Evolutionary conservation across 164 flowering plant genomes (phyloP).

Genomic region (Dillenia suffruticosa): DNA sequence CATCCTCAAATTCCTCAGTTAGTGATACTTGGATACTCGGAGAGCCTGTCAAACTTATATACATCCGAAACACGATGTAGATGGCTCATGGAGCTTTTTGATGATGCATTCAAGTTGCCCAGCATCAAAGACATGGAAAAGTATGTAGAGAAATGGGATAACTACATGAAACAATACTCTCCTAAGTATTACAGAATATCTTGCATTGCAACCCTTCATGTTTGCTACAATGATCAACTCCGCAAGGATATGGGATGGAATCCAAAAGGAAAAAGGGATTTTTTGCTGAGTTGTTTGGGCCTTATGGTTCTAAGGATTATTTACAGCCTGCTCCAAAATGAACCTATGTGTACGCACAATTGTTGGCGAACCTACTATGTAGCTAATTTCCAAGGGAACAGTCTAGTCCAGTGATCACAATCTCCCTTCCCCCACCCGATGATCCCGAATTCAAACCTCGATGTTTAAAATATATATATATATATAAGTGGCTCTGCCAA

Average conservation of each 20-base stretch:
- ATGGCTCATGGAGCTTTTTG: conserved; percentile 54
- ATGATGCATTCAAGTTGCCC: conserved; percentile 40
- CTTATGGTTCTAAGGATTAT: too few species aligned
- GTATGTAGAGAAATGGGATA: conserved; percentile 39
- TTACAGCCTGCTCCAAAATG: too few species aligned
- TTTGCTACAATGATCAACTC: conserved; percentile 73
- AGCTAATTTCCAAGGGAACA: too few species aligned
- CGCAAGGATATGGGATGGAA: conserved; percentile 76
- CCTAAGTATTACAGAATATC: conserved; percentile 36
- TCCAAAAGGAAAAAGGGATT: conserved; percentile 54
- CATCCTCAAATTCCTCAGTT: conserved; percentile 59
- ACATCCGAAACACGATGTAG: conserved; percentile 57
- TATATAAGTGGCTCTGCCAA: too few species aligned
- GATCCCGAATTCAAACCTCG: too few species aligned
- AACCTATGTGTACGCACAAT: too few species aligned
- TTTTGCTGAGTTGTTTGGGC: too few species aligned
- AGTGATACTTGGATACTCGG: conserved; percentile 15
- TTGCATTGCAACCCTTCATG: conserved; percentile 37
- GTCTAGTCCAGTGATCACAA: too few species aligned
- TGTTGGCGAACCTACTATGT: too few species aligned
- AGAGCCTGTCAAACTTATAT: conserved; percentile 48
- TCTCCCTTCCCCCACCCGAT: too few species aligned
- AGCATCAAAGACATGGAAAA: conserved; percentile 52
- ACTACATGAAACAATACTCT: conserved; percentile 35
- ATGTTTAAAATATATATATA: too few species aligned